Percentiles rank a stretch among this genome's conserved stretches.
Conservation (phyloP, 352 stramenopile species). For the Aphanomyces stellatus region DNA sequence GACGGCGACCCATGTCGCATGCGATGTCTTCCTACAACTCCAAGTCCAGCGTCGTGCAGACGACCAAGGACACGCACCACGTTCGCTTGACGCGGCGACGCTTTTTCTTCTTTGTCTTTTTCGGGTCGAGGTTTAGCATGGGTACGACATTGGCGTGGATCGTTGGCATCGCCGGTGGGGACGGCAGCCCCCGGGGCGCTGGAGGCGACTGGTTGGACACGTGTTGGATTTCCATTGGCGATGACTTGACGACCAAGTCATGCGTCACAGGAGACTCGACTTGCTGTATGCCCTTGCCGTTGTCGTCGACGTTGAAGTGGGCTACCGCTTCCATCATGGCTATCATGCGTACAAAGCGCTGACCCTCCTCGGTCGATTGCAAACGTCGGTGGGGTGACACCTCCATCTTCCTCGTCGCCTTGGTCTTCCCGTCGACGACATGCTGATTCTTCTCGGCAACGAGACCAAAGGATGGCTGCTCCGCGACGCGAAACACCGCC, state of each 20-base stretch:
- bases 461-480: background rate
- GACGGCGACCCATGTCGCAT: slow-evolving; percentile 1
- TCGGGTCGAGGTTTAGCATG: too few relatives aligned
- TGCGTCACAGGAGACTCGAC: too few relatives aligned
- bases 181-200: too few relatives aligned
- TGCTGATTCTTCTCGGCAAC: background rate
- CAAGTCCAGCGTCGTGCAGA: background rate
- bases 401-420: too few relatives aligned
- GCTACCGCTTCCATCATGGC: background rate
- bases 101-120: background rate
- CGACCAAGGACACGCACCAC: background rate
- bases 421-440: background rate
- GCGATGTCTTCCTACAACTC: slow-evolving; percentile 14
- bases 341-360: slow-evolving; percentile 11
- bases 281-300: too few relatives aligned
- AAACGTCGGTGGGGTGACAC: background rate
- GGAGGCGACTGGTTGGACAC: background rate
- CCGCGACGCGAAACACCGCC: background rate
- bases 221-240: background rate
- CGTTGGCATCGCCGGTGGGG: too few relatives aligned
- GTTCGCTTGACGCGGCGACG: slow-evolving; percentile 2
- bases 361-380: background rate
- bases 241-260: background rate
- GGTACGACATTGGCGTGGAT: too few relatives aligned
- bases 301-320: background rate